Percentiles rank a stretch among this genome's conserved stretches.
These are phyloP conservation scores for Yamadazyma oceani DNA, from an alignment of 1,139 yeast species.

Conservation along the genomic window DNA sequence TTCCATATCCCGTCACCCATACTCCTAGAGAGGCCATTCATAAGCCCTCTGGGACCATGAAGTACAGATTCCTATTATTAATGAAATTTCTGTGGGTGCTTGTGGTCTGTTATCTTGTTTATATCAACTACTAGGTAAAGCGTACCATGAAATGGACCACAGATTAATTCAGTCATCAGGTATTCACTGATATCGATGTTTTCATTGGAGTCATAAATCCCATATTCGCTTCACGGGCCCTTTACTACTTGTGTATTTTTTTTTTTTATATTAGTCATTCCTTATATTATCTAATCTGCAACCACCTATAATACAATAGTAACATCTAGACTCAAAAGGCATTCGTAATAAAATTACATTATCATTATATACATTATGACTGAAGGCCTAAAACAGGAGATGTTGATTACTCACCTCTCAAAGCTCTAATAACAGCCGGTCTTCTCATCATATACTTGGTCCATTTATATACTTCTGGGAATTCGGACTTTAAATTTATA, in stretches of 20 bases:
- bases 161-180: too few relatives aligned
- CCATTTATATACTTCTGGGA: slow-evolving; percentile 97
- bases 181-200: too few relatives aligned
- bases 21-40: too few relatives aligned
- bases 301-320: too few relatives aligned
- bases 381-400: not conserved
- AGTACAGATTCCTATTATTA: not conserved
- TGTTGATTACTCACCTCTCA: slow-evolving; percentile 58
- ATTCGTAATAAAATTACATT: slow-evolving; percentile 1
- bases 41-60: too few relatives aligned
- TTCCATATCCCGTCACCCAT: slow-evolving; percentile 8
- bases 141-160: too few relatives aligned
- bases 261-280: not conserved
- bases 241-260: too few relatives aligned
- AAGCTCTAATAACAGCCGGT: slow-evolving; percentile 78
- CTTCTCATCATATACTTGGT: slow-evolving; percentile 89
- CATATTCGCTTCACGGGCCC: too few relatives aligned
- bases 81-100: not conserved
- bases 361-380: slow-evolving; percentile 10
- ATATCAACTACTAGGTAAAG: not conserved
- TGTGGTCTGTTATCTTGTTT: not conserved
- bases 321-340: too few relatives aligned
- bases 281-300: not conserved
- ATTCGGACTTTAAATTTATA: slow-evolving; percentile 79
- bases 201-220: too few relatives aligned